phyloP scores from a whole-genome alignment of 805 yeast genomes.

The Schwanniomyces vanrijiae region DNA sequence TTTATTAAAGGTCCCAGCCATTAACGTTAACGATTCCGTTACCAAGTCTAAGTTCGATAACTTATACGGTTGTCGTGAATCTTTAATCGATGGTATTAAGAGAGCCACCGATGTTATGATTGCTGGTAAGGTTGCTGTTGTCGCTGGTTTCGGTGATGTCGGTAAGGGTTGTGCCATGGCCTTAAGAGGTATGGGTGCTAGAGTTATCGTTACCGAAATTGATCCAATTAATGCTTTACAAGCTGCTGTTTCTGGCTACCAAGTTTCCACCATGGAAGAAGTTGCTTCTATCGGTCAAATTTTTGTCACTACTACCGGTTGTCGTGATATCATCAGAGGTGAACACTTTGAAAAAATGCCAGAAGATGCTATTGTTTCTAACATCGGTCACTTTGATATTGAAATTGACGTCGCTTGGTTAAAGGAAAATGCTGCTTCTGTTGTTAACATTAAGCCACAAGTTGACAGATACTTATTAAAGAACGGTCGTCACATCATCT shows the following conservation, averaged over 20 bases:
- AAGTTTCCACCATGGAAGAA: constrained; percentile 92
- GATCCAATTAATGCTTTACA: constrained; percentile 99
- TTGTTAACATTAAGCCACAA: constrained; percentile 97
- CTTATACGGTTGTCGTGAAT: constrained; percentile 99
- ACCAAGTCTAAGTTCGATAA: constrained; percentile 99
- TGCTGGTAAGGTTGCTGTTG: constrained; percentile 98
- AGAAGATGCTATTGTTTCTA: constrained; percentile 98
- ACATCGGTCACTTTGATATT: constrained; percentile 99
- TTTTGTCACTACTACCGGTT: constrained; percentile 98
- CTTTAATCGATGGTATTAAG: constrained; percentile 97
- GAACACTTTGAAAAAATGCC: constrained; percentile 90
- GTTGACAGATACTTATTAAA: constrained; percentile 94
- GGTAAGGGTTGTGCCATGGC: constrained; percentile 99
- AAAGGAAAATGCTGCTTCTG: constrained; percentile 89
- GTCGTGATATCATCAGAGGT: constrained; percentile 95
- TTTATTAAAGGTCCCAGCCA: constrained; percentile 95
- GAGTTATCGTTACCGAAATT: constrained; percentile 94
- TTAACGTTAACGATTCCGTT: constrained; percentile 97
- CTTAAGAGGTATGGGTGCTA: constrained; percentile 97
- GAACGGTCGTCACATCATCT: constrained; percentile 89
- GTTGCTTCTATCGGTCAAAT: constrained; percentile 93
- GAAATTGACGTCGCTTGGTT: constrained; percentile 99
- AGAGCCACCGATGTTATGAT: constrained; percentile 99
- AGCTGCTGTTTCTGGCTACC: constrained; percentile 99
- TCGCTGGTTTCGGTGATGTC: constrained; percentile 99